phyloP scores from a whole-genome alignment of 2,329 filamentous ascomycete genomes.

The Aspergillus aculeatus region DNA sequence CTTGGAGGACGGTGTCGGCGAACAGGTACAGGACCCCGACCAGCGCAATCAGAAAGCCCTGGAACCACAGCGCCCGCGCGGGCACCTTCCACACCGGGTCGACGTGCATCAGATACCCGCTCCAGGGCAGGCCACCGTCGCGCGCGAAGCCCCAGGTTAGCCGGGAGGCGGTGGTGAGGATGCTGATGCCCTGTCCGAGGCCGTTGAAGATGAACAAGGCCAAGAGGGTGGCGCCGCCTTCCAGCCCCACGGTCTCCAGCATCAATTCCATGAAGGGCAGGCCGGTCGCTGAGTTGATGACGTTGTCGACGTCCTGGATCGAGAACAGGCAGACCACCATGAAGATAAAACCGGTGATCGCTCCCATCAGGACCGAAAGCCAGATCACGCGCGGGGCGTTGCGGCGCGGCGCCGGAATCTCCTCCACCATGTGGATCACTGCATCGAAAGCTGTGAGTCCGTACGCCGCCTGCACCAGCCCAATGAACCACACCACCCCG shows the following conservation, averaged over 20 bases:
- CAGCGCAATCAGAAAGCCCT: constrained; percentile 48
- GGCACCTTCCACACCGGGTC: constrained; percentile 55
- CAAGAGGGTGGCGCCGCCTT: constrained; percentile 51
- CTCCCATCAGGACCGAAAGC: constrained; percentile 52
- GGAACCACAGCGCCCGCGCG: constrained; percentile 52
- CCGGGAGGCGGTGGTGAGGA: constrained; percentile 53
- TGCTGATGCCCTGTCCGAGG: constrained; percentile 53
- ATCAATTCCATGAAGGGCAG: constrained; percentile 54
- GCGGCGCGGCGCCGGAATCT: constrained; percentile 53
- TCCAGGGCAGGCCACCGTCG: constrained; percentile 51
- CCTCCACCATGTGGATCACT: constrained; percentile 59
- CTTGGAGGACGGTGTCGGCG: constrained; percentile 53
- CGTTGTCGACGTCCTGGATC: constrained; percentile 47
- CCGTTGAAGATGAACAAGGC: constrained; percentile 58
- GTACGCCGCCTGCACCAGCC: constrained; percentile 58
- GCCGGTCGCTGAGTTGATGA: constrained; percentile 41
- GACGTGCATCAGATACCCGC: constrained; percentile 46
- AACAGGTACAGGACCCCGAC: constrained; percentile 59
- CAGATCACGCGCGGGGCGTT: constrained; percentile 55
- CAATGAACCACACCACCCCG: constrained; percentile 59
- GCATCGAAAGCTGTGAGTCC: constrained; percentile 59
- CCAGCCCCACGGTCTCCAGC: constrained; percentile 40
- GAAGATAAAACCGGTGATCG: constrained; percentile 52
- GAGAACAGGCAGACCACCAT: constrained; percentile 55
- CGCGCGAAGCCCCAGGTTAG: constrained; percentile 57